Base-by-base conservation (phyloP, 257 asterid species). In the Fraxinus cuspidata region DNA sequence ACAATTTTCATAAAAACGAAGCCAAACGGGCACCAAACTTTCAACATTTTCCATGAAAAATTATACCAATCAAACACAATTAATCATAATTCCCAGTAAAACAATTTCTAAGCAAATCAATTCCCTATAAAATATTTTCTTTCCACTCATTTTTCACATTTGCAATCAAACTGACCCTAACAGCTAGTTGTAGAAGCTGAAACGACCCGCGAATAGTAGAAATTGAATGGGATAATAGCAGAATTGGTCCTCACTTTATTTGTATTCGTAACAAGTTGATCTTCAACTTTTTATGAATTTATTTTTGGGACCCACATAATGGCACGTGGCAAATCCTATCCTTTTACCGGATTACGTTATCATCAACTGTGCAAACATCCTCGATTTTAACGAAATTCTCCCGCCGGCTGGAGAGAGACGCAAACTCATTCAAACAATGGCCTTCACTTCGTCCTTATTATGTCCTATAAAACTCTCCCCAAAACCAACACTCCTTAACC, bases 281-380 rank as follows among this genome's bases (percentile, higher is more conserved):
- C 31, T 23, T 60, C 67, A 60, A 60, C 15, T 21, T 60, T 60
- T 23, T 21, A 9, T 9, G 13, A 2, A 9, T 38, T 38, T 8
- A 38, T 38, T 31, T 64, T 31, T 7, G 85, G 88, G 75, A 49
- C 86, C 86, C 86, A 79, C 84, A 47, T 23, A 72, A 47, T 23
- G 75, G 68, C 75, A 70, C 76, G 85, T 77, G 82, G 86, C 89
- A 32, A 83, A 86, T 82, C 84, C 79, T 85, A 88, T 88, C 92
- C 87, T 80, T 80, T 9, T 74, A 70, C 56, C 51, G 25, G 91
- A 88, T 88, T 83, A 76, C 92, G 21, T 86, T 85, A 84, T 85
- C 87, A 69, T 81, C 86, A 78, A 70, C 84, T n/a, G 29, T 71
- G 21, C 49, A 51, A 38, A 19, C 47, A 44, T n/a, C 60, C 71